Evolutionary conservation across 495 filamentous ascomycete species (phyloP).

Genomic region (Elasticomyces elasticus): DNA sequence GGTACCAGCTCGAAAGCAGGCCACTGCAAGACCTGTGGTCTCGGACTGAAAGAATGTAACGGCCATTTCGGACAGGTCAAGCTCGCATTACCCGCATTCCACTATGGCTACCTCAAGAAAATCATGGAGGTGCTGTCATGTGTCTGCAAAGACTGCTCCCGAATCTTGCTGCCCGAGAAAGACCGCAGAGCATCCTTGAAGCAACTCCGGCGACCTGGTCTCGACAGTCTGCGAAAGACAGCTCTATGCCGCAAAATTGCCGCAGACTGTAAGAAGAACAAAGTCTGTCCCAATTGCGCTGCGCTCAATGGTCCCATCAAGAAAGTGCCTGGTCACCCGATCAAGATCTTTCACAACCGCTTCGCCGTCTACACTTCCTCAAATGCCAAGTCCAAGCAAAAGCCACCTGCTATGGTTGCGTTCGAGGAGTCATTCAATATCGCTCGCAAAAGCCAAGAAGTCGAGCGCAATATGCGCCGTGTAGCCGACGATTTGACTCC

Average conservation of each 20-base stretch:
- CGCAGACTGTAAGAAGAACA: conserved; percentile 76
- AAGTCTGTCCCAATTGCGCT: conserved; percentile 63
- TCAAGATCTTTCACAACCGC: conserved; percentile 91
- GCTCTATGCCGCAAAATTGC: conserved; percentile 78
- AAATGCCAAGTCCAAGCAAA: conserved; percentile 68
- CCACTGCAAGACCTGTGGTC: conserved; percentile 71
- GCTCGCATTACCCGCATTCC: conserved; percentile 82
- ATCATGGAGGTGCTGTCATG: conserved; percentile 80
- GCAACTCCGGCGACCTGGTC: conserved; percentile 65
- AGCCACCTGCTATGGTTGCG: conserved; percentile 63
- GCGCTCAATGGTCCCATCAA: conserved; percentile 80
- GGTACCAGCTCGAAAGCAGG: conserved; percentile 74
- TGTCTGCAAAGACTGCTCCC: conserved; percentile 82
- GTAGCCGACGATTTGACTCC: conserved; percentile 93
- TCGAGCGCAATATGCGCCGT: conserved; percentile 84
- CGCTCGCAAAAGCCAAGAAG: conserved; percentile 63
- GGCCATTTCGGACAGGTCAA: conserved; percentile 92
- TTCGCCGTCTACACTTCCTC: conserved; percentile 79
- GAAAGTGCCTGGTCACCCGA: conserved; percentile 62
- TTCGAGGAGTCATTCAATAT: conserved; percentile 78
- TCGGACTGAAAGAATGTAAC: conserved; percentile 67
- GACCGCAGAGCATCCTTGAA: conserved; percentile 63
- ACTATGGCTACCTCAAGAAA: conserved; percentile 89
- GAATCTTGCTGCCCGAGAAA: conserved; percentile 65
- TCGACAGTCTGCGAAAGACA: conserved; percentile 73